Conservation (phyloP, 2,329 filamentous ascomycete genomes). For the Penicillium concentricum region DNA sequence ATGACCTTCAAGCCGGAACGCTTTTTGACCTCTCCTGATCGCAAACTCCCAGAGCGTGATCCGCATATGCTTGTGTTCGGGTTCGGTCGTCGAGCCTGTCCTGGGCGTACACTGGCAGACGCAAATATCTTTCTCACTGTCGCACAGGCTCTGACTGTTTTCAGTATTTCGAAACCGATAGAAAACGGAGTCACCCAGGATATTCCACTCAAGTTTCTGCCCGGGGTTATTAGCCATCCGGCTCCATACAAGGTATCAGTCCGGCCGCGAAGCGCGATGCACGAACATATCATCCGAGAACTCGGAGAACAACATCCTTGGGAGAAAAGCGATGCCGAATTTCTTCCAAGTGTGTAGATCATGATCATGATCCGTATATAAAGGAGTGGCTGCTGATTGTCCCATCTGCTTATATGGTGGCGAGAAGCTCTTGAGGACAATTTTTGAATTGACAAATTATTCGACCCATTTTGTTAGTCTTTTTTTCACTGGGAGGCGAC, state of each 20-base stretch:
- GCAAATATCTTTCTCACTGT: conserved; percentile 19
- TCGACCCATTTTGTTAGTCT: too few species aligned
- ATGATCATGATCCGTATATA: neutral
- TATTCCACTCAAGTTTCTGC: conserved; percentile 9
- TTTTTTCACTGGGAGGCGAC: too few species aligned
- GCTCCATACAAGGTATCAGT: conserved; percentile 36
- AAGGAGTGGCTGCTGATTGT: neutral
- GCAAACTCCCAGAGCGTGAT: conserved; percentile 37
- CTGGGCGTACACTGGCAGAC: conserved; percentile 21
- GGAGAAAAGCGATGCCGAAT: conserved; percentile 39
- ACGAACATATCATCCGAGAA: conserved; percentile 34
- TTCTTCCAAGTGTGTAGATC: neutral
- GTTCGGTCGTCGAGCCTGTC: conserved; percentile 23
- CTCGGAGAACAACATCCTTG: conserved; percentile 40
- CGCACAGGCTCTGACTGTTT: conserved; percentile 17
- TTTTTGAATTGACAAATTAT: too few species aligned
- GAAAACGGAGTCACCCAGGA: conserved; percentile 13
- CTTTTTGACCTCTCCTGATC: conserved; percentile 31
- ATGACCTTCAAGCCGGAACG: conserved; percentile 46
- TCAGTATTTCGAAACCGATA: conserved; percentile 19
- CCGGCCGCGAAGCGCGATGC: conserved; percentile 33
- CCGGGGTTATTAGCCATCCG: conserved; percentile 35
- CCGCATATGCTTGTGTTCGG: conserved; percentile 31
- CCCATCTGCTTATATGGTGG: neutral
- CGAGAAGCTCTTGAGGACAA: neutral